Conservation (phyloP, 2,329 filamentous ascomycete genomes). For the Trichophaea hybrida region DNA sequence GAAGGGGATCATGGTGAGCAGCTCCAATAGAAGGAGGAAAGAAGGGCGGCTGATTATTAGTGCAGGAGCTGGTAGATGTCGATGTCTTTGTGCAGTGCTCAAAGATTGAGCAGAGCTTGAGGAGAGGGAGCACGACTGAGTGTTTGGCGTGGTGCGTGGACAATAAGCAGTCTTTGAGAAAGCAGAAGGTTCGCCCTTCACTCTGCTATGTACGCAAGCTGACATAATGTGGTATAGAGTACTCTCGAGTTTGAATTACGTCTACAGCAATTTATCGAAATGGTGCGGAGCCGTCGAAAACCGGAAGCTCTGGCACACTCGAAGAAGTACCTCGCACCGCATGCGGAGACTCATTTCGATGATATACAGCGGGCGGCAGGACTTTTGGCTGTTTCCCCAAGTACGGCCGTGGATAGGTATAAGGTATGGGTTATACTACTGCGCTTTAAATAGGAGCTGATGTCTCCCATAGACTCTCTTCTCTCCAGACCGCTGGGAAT, state of each 20-base stretch:
- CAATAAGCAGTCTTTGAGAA: constrained; percentile 82
- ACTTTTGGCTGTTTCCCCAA: constrained; percentile 59
- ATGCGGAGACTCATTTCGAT: constrained; percentile 50
- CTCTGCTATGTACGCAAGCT: neutral
- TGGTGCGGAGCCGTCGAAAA: constrained; percentile 56
- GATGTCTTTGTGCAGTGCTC: constrained; percentile 75
- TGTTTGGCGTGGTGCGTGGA: constrained; percentile 83
- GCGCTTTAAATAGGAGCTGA: neutral
- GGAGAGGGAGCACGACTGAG: constrained; percentile 55
- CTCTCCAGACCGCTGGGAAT: constrained; percentile 54
- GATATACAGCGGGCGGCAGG: constrained; percentile 62
- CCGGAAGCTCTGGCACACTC: constrained; percentile 70
- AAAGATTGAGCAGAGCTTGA: constrained; percentile 58
- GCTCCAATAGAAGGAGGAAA: neutral
- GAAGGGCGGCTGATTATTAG: constrained; percentile 3
- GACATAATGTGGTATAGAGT: constrained; percentile 38
- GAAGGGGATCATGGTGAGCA: constrained; percentile 47
- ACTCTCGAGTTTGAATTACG: constrained; percentile 86
- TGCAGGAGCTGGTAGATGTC: constrained; percentile 61
- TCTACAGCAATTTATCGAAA: constrained; percentile 87
- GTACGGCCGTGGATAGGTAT: constrained; percentile 46
- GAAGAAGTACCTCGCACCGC: constrained; percentile 62
- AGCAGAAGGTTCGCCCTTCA: constrained; percentile 52
- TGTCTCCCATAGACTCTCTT: constrained; percentile 49
- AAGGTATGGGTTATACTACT: constrained; percentile 34